A percentile compares a stretch with the other conserved stretches of the same genome.
These are phyloP conservation scores for Pyrus hybrid DNA, from an alignment of 331 rosid genomes.

Conservation along the genomic window DNA sequence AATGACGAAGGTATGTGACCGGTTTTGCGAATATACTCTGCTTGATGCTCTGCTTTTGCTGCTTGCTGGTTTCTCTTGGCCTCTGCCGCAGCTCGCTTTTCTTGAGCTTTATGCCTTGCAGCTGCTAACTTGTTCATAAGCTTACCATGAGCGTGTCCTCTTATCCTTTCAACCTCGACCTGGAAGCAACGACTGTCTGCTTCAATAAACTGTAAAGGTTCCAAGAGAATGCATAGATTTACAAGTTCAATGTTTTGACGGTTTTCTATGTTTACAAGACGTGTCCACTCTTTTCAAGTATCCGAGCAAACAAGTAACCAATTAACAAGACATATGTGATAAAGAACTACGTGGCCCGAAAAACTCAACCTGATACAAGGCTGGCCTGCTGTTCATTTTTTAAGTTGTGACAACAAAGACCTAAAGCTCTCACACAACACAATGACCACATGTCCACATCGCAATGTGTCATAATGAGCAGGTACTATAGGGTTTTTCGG, in stretches of 20 bases:
- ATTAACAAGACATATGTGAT: not conserved
- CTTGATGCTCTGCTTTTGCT: conserved; percentile 70
- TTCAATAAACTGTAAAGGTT: not conserved
- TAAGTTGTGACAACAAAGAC: not conserved
- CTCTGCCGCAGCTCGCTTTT: conserved; percentile 76
- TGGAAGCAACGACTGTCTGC: conserved; percentile 20
- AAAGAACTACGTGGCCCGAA: not conserved
- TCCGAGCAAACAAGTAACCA: not conserved
- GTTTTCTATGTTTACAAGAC: too few species aligned
- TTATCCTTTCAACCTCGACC: conserved; percentile 85
- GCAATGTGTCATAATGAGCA: not conserved
- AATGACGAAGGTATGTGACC: conserved; percentile 70
- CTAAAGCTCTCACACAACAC: not conserved
- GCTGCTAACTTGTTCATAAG: conserved; percentile 76
- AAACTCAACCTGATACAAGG: not conserved
- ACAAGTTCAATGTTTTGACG: too few species aligned
- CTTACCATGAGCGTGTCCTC: conserved; percentile 67
- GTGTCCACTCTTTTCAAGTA: not conserved
- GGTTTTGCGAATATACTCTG: conserved; percentile 63
- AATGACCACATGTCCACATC: not conserved
- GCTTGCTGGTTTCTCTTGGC: conserved; percentile 65
- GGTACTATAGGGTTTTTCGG: not conserved
- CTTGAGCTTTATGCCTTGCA: conserved; percentile 84
- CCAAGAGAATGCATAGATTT: not conserved
- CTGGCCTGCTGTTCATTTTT: not conserved